Base-by-base conservation (phyloP, 768 basidiomycete species). In the Xerocomellus intermedius region DNA sequence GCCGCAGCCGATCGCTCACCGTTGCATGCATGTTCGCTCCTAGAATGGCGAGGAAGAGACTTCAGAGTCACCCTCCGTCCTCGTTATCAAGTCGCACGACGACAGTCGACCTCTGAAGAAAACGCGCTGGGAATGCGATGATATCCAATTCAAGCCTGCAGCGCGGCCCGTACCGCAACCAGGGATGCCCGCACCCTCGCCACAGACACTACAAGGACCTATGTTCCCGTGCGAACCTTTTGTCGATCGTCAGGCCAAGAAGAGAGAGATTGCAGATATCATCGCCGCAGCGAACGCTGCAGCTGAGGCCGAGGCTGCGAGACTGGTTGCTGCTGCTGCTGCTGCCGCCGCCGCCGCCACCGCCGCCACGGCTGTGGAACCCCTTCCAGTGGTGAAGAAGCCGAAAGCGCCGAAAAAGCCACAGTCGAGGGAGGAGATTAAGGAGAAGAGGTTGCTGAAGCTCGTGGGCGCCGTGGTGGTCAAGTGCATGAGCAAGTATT, bases 391-490 rank as follows among this genome's bases (percentile, higher is more conserved):
- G 14, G 60, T 54, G 32, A 68, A 55, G 50, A 67, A 70, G 30
- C 54, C 64, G 26, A 75, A 64, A 39, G 41, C 54, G 22, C 55
- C 61, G 24, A 75, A 68, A 63, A 85, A 82, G 64, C 59, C 61
- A 14, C 69, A 72, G 54, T 74, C 79, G 38, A 69, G 78, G 43
- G 82, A 86, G 59, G 80, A 75, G 5, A 77, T 77, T 47, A 89
- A 87, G 77, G 94, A 97, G 74, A 95, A 94, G 79, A 74, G 82
- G 57, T 66, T 97, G 58, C 66, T 85, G 60, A 91, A 91, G 69
- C 78, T 98, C 35, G 84, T 98, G 17, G 90, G 93, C 8, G 84
- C 85, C 2, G 85, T 96, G 7, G 96, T 99, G 38, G 96, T 99
- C 37, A 89, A 86, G 71, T 85, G 79, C 54, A 94, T 98, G 94